These are phyloP conservation scores for Candida odintsovae DNA, from an alignment of 805 yeast species.

Conservation along the genomic window DNA sequence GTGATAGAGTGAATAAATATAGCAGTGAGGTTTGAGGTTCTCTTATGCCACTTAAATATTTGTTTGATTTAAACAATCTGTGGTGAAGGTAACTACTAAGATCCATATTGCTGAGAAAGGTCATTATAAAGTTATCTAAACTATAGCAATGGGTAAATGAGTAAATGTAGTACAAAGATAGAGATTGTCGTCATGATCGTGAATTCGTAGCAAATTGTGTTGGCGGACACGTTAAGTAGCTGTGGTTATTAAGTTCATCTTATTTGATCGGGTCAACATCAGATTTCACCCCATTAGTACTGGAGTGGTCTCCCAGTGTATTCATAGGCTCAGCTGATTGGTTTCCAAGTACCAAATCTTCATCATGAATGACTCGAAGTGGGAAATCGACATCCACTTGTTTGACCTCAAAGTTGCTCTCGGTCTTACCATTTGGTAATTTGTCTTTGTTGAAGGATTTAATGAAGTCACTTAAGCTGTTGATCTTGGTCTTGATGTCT, in stretches of 20 bases:
- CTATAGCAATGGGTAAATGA: not conserved
- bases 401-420: not conserved
- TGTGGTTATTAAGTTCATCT: slow-evolving; percentile 4
- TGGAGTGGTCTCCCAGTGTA: not conserved
- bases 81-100: not conserved
- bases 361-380: not conserved
- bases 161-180: not conserved
- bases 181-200: not conserved
- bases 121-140: too few relatives aligned
- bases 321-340: not conserved
- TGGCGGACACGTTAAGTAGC: not conserved
- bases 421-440: not conserved
- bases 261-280: not conserved
- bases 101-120: too few relatives aligned
- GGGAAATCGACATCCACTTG: not conserved
- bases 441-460: not conserved
- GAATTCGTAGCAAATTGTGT: not conserved
- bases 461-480: not conserved
- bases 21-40: too few relatives aligned
- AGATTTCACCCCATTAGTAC: not conserved
- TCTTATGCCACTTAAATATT: too few relatives aligned
- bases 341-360: not conserved
- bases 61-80: too few relatives aligned
- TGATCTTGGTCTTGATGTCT: not conserved
- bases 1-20: too few relatives aligned